A percentile compares a stretch with the other conserved stretches of the same genome.
Evolutionary conservation across 768 basidiomycete genomes (phyloP).

Genomic region (Lactarius sanguifluus): DNA sequence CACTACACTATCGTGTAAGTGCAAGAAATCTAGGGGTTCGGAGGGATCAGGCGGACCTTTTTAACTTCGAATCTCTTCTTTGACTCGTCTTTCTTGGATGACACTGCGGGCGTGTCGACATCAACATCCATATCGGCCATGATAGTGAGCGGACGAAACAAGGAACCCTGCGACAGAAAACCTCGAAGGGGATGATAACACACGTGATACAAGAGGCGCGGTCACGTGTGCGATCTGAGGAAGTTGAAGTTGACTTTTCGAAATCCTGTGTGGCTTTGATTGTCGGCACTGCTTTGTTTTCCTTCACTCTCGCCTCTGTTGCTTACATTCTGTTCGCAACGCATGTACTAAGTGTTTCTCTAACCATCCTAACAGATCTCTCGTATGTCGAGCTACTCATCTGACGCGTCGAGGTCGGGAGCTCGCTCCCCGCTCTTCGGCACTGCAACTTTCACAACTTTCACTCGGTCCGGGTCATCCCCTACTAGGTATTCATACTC

Average conservation of each 20-base stretch:
- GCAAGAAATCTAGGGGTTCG: background rate
- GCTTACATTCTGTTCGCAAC: background rate
- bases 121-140: conserved; percentile 80
- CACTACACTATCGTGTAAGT: conserved; percentile 56
- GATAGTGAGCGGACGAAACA: conserved; percentile 15
- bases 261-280: background rate
- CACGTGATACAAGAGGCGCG: conserved; percentile 21
- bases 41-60: conserved; percentile 62
- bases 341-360: conserved; percentile 34
- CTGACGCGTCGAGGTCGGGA: conserved; percentile 34
- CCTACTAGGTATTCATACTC: conserved; percentile 57
- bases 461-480: conserved; percentile 55
- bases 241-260: conserved; percentile 28
- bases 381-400: conserved; percentile 42
- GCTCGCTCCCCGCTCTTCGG: conserved; percentile 64
- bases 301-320: conserved; percentile 14
- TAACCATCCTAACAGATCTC: conserved; percentile 13
- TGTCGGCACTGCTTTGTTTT: background rate
- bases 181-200: too few relatives aligned
- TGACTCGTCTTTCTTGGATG: conserved; percentile 50
- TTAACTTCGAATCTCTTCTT: conserved; percentile 97
- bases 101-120: conserved; percentile 57
- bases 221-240: conserved; percentile 42
- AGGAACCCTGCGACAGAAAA: background rate
- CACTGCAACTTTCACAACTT: conserved; percentile 55